These are phyloP conservation scores for Yamadazyma friedrichii DNA, from an alignment of 1,139 yeast genomes.

Conservation along the genomic window DNA sequence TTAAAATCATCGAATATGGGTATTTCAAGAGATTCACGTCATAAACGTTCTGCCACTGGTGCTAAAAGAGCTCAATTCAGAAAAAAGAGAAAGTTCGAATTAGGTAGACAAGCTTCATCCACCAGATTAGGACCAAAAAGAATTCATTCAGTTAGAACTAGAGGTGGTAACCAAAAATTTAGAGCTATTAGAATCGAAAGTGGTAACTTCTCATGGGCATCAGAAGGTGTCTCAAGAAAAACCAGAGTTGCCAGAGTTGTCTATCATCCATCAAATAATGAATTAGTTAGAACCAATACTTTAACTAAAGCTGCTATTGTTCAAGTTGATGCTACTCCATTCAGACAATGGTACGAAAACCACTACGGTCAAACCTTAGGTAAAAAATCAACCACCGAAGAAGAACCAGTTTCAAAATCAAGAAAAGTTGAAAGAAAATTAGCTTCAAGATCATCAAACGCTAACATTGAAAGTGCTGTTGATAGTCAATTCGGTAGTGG, in stretches of 20 bases:
- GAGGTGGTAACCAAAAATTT: slow-evolving; percentile 99
- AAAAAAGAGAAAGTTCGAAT: slow-evolving; percentile 99
- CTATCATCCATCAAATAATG: slow-evolving; percentile 99
- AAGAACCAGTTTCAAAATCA: slow-evolving; percentile 62
- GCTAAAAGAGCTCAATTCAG: slow-evolving; percentile 99
- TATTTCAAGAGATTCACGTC: slow-evolving; percentile 99
- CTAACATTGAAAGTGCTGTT: slow-evolving; percentile 87
- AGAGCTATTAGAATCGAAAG: slow-evolving; percentile 99
- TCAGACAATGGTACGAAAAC: slow-evolving; percentile 99
- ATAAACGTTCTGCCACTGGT: slow-evolving; percentile 99
- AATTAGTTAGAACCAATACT: slow-evolving; percentile 99
- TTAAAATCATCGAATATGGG: slow-evolving; percentile 61
- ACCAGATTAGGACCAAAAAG: slow-evolving; percentile 99
- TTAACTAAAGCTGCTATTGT: slow-evolving; percentile 98
- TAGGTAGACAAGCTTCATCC: slow-evolving; percentile 99
- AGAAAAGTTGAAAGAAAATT: slow-evolving; percentile 87
- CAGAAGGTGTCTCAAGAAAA: slow-evolving; percentile 98
- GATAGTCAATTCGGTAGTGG: slow-evolving; percentile 97
- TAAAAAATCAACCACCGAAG: slow-evolving; percentile 57
- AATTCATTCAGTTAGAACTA: slow-evolving; percentile 98
- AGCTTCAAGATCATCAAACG: slow-evolving; percentile 83
- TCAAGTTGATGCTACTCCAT: slow-evolving; percentile 99
- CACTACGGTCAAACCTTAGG: slow-evolving; percentile 96
- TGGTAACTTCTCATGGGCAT: slow-evolving; percentile 99
- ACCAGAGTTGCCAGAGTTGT: slow-evolving; percentile 98